phyloP scores from a whole-genome alignment of 2,329 filamentous ascomycete genomes.

The Delphinella strobiligena region DNA sequence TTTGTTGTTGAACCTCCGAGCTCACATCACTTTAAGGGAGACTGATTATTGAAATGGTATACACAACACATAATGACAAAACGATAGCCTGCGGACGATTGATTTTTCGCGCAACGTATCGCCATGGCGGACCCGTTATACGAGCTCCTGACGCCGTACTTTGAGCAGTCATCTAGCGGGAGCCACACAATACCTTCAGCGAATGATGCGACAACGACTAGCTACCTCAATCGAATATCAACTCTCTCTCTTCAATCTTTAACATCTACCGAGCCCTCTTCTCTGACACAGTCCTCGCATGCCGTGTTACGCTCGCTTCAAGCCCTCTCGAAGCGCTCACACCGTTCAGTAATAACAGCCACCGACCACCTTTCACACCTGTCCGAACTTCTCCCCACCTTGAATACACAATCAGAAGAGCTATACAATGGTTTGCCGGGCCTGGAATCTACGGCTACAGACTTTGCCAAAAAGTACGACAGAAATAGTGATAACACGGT shows the following conservation, averaged over 20 bases:
- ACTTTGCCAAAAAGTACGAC: slow-evolving; percentile 74
- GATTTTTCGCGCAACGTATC: too few species aligned
- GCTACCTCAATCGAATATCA: slow-evolving; percentile 67
- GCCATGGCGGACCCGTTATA: slow-evolving; percentile 50
- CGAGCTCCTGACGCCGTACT: slow-evolving; percentile 56
- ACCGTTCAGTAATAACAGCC: slow-evolving; percentile 73
- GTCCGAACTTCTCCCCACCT: slow-evolving; percentile 54
- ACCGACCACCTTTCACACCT: slow-evolving; percentile 67
- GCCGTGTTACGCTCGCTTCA: slow-evolving; percentile 74
- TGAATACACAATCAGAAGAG: slow-evolving; percentile 53
- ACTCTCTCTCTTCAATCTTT: slow-evolving; percentile 65
- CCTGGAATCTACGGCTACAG: slow-evolving; percentile 65
- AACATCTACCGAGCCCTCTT: slow-evolving; percentile 61
- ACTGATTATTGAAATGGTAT: too few species aligned
- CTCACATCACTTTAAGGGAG: too few species aligned
- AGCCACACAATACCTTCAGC: slow-evolving; percentile 25
- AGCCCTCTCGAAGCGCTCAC: slow-evolving; percentile 75
- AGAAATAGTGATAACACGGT: slow-evolving; percentile 51
- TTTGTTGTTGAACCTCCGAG: too few species aligned
- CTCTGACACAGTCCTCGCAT: slow-evolving; percentile 69
- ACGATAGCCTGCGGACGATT: too few species aligned
- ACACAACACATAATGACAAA: too few species aligned
- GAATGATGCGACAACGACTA: slow-evolving; percentile 42
- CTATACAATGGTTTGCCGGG: slow-evolving; percentile 62
- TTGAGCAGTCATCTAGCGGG: slow-evolving; percentile 26